Evolutionary conservation across 768 basidiomycete genomes (phyloP).

Genomic region (Calocybe cyanea): DNA sequence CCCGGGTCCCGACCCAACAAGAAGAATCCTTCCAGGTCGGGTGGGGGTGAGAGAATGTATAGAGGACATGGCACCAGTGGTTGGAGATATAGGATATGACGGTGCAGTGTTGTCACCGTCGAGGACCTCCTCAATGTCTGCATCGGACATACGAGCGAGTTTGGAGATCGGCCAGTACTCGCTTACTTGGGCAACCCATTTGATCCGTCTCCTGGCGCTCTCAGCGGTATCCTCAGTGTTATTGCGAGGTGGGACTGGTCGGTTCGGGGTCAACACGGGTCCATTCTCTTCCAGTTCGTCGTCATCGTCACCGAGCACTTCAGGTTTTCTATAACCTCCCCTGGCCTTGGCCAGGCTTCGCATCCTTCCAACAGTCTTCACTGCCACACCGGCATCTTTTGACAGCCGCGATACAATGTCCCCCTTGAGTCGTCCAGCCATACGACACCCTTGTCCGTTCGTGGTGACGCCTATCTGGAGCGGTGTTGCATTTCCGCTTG

Average conservation of each 20-base stretch:
- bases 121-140: conserved; percentile 66
- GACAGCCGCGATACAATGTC: conserved; percentile 80
- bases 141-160: conserved; percentile 62
- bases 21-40: conserved; percentile 68
- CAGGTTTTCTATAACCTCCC: conserved; percentile 8
- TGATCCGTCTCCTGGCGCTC: conserved; percentile 63
- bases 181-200: conserved; percentile 94
- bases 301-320: conserved; percentile 21
- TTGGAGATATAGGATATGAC: conserved; percentile 9
- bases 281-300: conserved; percentile 54
- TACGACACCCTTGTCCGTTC: conserved; percentile 86
- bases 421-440: conserved; percentile 73
- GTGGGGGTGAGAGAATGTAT: conserved; percentile 31
- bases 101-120: conserved; percentile 28
- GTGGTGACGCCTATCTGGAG: conserved; percentile 84
- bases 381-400: conserved; percentile 68
- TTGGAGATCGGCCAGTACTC: conserved; percentile 91
- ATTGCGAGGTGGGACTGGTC: conserved; percentile 56
- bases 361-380: conserved; percentile 68
- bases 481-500: conserved; percentile 40
- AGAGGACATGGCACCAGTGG: conserved; percentile 15
- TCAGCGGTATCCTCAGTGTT: conserved; percentile 38
- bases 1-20: conserved; percentile 94
- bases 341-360: conserved; percentile 43
- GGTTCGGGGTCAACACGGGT: conserved; percentile 56